These are phyloP conservation scores for Carex littledalei DNA, from an alignment of 176 grass and related monocot species.

Conservation along the genomic window DNA sequence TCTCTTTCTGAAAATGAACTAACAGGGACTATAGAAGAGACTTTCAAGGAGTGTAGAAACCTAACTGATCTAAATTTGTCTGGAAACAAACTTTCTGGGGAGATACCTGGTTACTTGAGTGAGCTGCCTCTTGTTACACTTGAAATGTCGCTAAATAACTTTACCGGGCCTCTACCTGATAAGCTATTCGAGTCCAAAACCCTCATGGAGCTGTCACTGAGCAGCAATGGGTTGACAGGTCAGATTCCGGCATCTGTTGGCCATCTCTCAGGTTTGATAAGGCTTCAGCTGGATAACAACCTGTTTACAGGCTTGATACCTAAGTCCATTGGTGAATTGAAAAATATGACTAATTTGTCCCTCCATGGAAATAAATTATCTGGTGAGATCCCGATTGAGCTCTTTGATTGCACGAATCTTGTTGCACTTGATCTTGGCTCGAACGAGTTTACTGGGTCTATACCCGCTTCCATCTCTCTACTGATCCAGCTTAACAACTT, in stretches of 20 bases:
- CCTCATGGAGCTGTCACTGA: slow-evolving; percentile 57
- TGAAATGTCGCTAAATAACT: slow-evolving; percentile 76
- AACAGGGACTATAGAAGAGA: slow-evolving; percentile 51
- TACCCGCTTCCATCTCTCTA: slow-evolving; percentile 65
- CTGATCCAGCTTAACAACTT: slow-evolving; percentile 75
- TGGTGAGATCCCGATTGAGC: slow-evolving; percentile 66
- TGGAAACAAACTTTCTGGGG: slow-evolving; percentile 78
- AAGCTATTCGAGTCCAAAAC: slow-evolving; percentile 67
- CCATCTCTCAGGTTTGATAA: slow-evolving; percentile 51
- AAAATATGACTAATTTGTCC: slow-evolving; percentile 80
- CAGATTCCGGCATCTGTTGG: slow-evolving; percentile 60
- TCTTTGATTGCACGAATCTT: slow-evolving; percentile 84
- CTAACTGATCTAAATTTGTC: slow-evolving; percentile 70
- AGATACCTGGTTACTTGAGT: slow-evolving; percentile 67
- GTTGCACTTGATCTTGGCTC: slow-evolving; percentile 68
- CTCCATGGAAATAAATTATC: slow-evolving; percentile 72
- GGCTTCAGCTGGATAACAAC: slow-evolving; percentile 70
- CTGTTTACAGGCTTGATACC: slow-evolving; percentile 70
- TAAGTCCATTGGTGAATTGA: slow-evolving; percentile 47
- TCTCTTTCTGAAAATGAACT: slow-evolving; percentile 64
- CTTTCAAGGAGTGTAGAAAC: slow-evolving; percentile 60
- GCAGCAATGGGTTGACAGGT: slow-evolving; percentile 65
- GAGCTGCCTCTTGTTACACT: slow-evolving; percentile 70
- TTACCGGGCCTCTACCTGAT: slow-evolving; percentile 52
- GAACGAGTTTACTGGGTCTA: slow-evolving; percentile 62